phyloP scores from a whole-genome alignment of 2,329 filamentous ascomycete species.

The Fusarium protoensiforme region DNA sequence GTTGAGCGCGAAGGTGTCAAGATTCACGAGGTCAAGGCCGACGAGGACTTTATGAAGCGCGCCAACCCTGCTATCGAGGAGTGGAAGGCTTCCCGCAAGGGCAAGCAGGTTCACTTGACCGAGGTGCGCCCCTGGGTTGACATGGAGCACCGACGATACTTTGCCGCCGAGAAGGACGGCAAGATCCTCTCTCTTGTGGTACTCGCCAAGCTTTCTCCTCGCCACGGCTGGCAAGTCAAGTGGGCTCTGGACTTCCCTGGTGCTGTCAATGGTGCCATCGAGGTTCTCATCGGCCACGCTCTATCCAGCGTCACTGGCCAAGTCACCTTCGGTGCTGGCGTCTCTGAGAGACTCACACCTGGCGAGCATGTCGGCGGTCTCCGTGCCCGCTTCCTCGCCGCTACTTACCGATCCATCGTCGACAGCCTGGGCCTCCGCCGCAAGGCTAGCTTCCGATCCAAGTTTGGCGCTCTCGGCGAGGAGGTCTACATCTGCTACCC shows the following conservation, averaged over 20 bases:
- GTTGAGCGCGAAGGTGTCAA: slow-evolving; percentile 87
- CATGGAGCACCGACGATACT: slow-evolving; percentile 84
- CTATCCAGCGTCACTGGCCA: slow-evolving; percentile 63
- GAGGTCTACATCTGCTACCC: slow-evolving; percentile 92
- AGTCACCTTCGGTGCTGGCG: slow-evolving; percentile 90
- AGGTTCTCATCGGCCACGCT: slow-evolving; percentile 80
- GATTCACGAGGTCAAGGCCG: slow-evolving; percentile 77
- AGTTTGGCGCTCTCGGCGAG: slow-evolving; percentile 87
- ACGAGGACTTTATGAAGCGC: slow-evolving; percentile 75
- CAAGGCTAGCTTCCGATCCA: slow-evolving; percentile 91
- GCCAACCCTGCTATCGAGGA: slow-evolving; percentile 79
- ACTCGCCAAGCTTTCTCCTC: slow-evolving; percentile 81
- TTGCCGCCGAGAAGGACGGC: slow-evolving; percentile 81
- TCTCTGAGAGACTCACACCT: slow-evolving; percentile 76
- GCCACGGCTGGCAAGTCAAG: slow-evolving; percentile 93
- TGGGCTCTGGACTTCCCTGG: slow-evolving; percentile 94
- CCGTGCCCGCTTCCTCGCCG: slow-evolving; percentile 82
- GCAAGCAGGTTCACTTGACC: slow-evolving; percentile 87
- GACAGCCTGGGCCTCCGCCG: slow-evolving; percentile 84
- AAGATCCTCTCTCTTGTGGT: slow-evolving; percentile 82
- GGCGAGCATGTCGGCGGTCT: slow-evolving; percentile 85
- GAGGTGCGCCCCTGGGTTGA: slow-evolving; percentile 92
- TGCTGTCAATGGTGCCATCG: slow-evolving; percentile 87
- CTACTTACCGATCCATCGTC: slow-evolving; percentile 84
- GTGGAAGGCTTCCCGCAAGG: slow-evolving; percentile 84